phyloP scores from a whole-genome alignment of 352 stramenopile species.

The Globisporangium spinosum region DNA sequence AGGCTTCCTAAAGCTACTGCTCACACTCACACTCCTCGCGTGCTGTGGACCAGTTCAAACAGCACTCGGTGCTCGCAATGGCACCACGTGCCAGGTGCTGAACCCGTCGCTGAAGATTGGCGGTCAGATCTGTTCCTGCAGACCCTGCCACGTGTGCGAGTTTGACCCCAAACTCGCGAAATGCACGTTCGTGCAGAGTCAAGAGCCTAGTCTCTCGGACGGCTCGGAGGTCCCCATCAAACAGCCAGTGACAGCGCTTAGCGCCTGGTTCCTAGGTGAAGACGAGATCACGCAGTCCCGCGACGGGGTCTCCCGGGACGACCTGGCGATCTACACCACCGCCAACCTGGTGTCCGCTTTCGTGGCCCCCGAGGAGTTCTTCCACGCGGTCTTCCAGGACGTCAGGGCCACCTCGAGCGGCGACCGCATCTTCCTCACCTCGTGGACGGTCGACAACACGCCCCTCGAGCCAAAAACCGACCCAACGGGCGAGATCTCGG shows the following conservation, averaged over 20 bases:
- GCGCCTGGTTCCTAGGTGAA: constrained; percentile 27
- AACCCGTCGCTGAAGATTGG: constrained; percentile 19
- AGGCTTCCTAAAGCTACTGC: background rate
- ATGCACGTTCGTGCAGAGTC: constrained; percentile 21
- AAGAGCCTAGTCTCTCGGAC: constrained; percentile 20
- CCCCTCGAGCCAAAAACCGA: constrained; percentile 11
- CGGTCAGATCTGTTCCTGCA: constrained; percentile 28
- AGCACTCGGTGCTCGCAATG: background rate
- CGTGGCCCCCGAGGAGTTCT: constrained; percentile 23
- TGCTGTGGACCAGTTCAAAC: background rate
- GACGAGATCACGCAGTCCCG: constrained; percentile 28
- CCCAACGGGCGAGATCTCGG: constrained; percentile 2
- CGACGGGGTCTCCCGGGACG: constrained; percentile 18
- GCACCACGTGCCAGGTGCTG: constrained; percentile 9
- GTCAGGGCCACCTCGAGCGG: constrained; percentile 23
- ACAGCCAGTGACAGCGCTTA: constrained; percentile 21
- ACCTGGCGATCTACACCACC: constrained; percentile 15
- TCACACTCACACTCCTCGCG: background rate
- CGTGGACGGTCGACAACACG: constrained; percentile 16
- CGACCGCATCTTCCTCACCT: constrained; percentile 16
- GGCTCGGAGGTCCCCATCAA: constrained; percentile 16
- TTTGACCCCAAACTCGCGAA: constrained; percentile 14
- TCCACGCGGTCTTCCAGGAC: constrained; percentile 25
- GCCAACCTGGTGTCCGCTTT: constrained; percentile 24
- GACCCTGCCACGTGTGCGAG: constrained; percentile 34